phyloP scores from a whole-genome alignment of 805 yeast genomes.

The Komagataella ulmi region DNA sequence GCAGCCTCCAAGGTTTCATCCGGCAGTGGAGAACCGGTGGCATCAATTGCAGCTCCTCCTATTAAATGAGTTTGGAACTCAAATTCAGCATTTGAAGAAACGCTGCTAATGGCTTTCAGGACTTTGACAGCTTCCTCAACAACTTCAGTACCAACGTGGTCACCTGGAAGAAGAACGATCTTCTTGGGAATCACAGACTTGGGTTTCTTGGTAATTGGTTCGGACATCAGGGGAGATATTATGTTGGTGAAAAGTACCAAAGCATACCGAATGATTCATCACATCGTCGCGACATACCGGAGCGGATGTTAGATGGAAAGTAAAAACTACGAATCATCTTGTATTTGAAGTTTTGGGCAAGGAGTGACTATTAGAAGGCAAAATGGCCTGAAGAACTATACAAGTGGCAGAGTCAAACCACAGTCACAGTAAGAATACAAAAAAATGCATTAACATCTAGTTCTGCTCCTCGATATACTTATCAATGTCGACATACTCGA shows the following conservation, averaged over 20 bases:
- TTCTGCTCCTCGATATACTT: constrained; percentile 53
- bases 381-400: too few relatives aligned
- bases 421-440: neutral
- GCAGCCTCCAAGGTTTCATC: constrained; percentile 76
- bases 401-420: neutral
- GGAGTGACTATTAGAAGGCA: neutral
- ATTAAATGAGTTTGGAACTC: constrained; percentile 75
- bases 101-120: constrained; percentile 59
- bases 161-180: constrained; percentile 88
- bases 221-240: neutral
- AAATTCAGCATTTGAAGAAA: constrained; percentile 45
- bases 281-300: neutral
- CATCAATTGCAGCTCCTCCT: constrained; percentile 98
- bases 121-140: constrained; percentile 88
- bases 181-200: constrained; percentile 28
- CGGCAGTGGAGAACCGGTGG: constrained; percentile 85
- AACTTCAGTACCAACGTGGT: constrained; percentile 91
- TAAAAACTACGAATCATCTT: neutral
- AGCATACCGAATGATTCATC: neutral
- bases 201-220: neutral
- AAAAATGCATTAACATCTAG: constrained; percentile 12
- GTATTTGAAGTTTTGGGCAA: neutral
- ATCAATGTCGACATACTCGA: constrained; percentile 65
- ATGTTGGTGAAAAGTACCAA: neutral
- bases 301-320: neutral